Evolutionary conservation across 176 grass and related monocot species (phyloP).

Genomic region (Ensete ventricosum): DNA sequence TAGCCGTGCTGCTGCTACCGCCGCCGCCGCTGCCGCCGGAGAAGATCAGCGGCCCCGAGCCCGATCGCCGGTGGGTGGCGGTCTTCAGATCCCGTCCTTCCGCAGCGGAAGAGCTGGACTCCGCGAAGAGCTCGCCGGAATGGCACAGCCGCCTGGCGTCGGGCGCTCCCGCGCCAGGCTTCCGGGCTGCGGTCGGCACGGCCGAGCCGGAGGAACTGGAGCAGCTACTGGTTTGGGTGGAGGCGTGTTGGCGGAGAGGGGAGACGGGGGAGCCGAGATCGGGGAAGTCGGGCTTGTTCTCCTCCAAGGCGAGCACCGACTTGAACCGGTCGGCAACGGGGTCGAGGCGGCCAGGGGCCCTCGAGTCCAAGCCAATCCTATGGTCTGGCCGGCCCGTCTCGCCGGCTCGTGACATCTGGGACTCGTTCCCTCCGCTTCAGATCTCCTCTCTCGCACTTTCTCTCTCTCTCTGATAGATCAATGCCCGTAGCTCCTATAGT

Average conservation of each 20-base stretch:
- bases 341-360: not conserved
- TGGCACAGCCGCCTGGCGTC: not conserved
- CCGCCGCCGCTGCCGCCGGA: not conserved
- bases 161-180: not conserved
- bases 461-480: not conserved
- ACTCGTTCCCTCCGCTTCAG: not conserved
- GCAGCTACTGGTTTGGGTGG: slow-evolving; percentile 9
- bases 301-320: not conserved
- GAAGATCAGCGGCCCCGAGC: slow-evolving; percentile 1
- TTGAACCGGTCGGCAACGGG: slow-evolving; percentile 3
- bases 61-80: slow-evolving; percentile 2
- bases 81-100: not conserved
- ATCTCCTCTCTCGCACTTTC: not conserved
- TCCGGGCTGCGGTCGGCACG: not conserved
- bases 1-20: not conserved
- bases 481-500: not conserved
- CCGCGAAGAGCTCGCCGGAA: slow-evolving; percentile 1
- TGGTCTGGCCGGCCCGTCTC: not conserved
- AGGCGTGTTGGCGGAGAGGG: not conserved
- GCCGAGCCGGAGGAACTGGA: slow-evolving; percentile 21
- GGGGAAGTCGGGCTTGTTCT: slow-evolving; percentile 15
- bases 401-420: slow-evolving; percentile 7
- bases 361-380: not conserved
- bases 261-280: slow-evolving; percentile 18
- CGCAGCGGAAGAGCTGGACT: not conserved